phyloP scores from a whole-genome alignment of 192 early-diverging fungal species.

The Entomortierella lignicola region DNA sequence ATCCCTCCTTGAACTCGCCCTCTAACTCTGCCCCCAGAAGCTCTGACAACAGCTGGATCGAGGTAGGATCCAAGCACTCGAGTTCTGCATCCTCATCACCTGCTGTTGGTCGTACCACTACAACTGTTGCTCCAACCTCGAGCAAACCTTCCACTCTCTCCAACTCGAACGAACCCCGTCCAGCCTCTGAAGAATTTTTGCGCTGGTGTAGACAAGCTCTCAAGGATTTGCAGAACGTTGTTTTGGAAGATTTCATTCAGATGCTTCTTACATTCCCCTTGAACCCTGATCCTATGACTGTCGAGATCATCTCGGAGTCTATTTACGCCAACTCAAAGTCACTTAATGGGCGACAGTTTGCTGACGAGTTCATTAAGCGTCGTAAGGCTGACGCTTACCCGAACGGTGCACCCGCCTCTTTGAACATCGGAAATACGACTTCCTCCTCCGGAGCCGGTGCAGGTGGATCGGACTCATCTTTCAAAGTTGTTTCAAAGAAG shows the following conservation, averaged over 20 bases:
- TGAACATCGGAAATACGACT: not conserved
- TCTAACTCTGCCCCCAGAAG: slow-evolving; percentile 4
- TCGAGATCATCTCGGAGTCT: slow-evolving; percentile 82
- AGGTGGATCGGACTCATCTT: slow-evolving; percentile 27
- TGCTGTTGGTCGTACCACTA: slow-evolving; percentile 12
- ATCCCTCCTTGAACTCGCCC: slow-evolving; percentile 17
- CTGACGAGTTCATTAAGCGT: slow-evolving; percentile 81
- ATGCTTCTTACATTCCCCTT: slow-evolving; percentile 82
- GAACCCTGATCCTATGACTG: slow-evolving; percentile 67
- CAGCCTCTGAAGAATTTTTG: slow-evolving; percentile 75
- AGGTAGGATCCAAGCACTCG: slow-evolving; percentile 30
- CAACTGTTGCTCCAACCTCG: not conserved
- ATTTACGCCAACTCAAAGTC: slow-evolving; percentile 79
- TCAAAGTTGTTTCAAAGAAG: slow-evolving; percentile 61
- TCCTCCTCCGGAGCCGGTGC: slow-evolving; percentile 19
- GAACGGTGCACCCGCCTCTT: slow-evolving; percentile 35
- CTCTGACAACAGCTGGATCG: slow-evolving; percentile 32
- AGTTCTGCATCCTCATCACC: not conserved
- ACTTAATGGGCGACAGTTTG: slow-evolving; percentile 81
- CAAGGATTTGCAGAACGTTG: slow-evolving; percentile 62
- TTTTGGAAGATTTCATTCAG: slow-evolving; percentile 78
- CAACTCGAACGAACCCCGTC: slow-evolving; percentile 46
- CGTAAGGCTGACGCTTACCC: slow-evolving; percentile 73
- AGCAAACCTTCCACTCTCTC: slow-evolving; percentile 2
- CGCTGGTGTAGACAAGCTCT: slow-evolving; percentile 78